phyloP scores from a whole-genome alignment of 768 basidiomycete genomes.

The Hygrocybe punicea region DNA sequence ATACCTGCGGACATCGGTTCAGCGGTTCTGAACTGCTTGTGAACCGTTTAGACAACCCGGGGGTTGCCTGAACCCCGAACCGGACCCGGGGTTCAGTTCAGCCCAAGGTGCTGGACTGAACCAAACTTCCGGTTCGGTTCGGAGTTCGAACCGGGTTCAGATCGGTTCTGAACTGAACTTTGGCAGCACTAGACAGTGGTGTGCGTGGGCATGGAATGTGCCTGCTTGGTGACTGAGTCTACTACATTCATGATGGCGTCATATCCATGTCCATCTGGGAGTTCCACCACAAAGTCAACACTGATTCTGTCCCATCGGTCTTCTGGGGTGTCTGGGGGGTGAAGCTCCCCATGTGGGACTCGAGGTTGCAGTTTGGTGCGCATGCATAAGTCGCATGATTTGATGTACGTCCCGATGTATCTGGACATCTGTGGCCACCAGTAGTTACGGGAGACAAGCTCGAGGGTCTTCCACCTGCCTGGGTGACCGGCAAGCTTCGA shows the following conservation, averaged over 20 bases:
- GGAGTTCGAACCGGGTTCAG: too few species aligned
- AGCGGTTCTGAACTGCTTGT: too few species aligned
- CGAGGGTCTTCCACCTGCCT: constrained; percentile 27
- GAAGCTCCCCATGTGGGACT: constrained; percentile 8
- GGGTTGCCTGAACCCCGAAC: too few species aligned
- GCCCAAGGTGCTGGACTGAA: too few species aligned
- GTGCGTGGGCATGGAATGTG: constrained; percentile 18
- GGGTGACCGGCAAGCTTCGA: constrained; percentile 27
- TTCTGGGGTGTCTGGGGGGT: constrained; percentile 13
- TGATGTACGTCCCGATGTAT: constrained; percentile 7
- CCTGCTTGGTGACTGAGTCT: constrained; percentile 18
- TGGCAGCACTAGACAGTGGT: too few species aligned
- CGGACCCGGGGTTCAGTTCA: too few species aligned
- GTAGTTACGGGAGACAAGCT: constrained; percentile 21
- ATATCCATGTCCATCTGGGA: constrained; percentile 31
- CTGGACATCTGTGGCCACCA: constrained; percentile 21
- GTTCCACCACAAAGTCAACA: constrained; percentile 35
- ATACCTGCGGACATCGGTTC: too few species aligned
- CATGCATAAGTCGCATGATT: constrained; percentile 8
- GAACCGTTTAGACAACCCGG: too few species aligned
- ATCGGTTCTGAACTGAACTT: too few species aligned
- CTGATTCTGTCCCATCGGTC: constrained; percentile 33
- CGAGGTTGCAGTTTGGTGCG: constrained; percentile 8
- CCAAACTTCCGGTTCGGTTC: too few species aligned
- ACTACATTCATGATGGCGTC: constrained; percentile 36